Percentiles rank a stretch among this genome's conserved stretches.
Evolutionary conservation across 1,139 yeast species (phyloP).

Genomic region (Nadsonia starkeyi-henricii): DNA sequence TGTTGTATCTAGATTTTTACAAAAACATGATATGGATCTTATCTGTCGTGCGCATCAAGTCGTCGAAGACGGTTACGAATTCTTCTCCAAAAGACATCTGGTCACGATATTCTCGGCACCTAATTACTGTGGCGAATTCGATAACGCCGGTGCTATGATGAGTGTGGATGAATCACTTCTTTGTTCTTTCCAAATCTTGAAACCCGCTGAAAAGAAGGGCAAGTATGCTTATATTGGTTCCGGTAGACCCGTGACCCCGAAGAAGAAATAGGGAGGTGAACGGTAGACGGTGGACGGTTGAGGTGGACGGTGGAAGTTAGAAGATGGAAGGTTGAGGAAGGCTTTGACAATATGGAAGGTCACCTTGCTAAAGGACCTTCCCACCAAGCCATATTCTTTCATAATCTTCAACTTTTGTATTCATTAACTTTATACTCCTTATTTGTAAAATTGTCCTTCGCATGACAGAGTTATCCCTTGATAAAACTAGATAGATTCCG

Average conservation of each 20-base stretch:
- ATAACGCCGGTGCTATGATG: conserved; percentile 99
- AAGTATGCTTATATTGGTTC: conserved; percentile 45
- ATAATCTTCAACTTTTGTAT: no score
- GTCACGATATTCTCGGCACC: conserved; percentile 95
- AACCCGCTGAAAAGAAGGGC: conserved; percentile 92
- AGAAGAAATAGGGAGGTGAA: conserved; percentile 40
- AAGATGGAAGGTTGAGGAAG: no score
- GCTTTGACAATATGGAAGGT: no score
- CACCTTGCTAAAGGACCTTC: no score
- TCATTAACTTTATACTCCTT: no score
- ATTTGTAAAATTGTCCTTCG: no score
- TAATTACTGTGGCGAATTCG: conserved; percentile 96
- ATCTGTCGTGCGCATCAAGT: conserved; percentile 98
- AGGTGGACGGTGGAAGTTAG: no score
- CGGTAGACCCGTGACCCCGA: conserved; percentile 46
- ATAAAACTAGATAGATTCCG: no score
- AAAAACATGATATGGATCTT: conserved; percentile 92
- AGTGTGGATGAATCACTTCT: conserved; percentile 89
- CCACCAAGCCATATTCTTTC: no score
- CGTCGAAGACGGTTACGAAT: conserved; percentile 97
- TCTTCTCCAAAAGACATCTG: conserved; percentile 86
- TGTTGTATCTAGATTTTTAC: conserved; percentile 84
- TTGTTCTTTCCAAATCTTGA: conserved; percentile 93
- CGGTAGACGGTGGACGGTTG: no score
- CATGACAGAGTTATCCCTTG: no score